Evolutionary conservation across 192 early-diverging fungal species (phyloP).

Genomic region (Coemansia sp.): DNA sequence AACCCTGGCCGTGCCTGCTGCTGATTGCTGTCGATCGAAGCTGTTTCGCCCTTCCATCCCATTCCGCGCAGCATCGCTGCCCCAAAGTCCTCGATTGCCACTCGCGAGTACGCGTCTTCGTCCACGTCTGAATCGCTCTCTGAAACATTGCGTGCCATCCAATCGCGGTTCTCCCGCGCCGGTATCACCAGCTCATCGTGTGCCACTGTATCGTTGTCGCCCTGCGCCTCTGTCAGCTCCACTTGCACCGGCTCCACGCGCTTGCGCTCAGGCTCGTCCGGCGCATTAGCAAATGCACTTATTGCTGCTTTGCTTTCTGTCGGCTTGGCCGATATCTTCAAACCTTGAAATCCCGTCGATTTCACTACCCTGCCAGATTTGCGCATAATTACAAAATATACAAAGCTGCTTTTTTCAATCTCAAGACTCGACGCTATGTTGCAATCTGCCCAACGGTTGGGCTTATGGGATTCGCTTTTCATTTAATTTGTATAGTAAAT

Average conservation of each 20-base stretch:
- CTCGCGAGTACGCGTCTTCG: constrained; percentile 71
- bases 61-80: constrained; percentile 82
- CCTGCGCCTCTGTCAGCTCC: constrained; percentile 9
- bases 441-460: no score
- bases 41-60: constrained; percentile 69
- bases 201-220: constrained; percentile 6
- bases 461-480: no score
- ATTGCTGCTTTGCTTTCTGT: not conserved
- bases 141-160: constrained; percentile 1
- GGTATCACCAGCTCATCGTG: constrained; percentile 39
- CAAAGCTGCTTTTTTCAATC: no score
- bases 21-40: constrained; percentile 7
- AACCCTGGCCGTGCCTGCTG: constrained; percentile 63
- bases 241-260: not conserved
- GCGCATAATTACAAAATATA: constrained; percentile 5
- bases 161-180: constrained; percentile 20
- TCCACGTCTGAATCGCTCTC: constrained; percentile 17
- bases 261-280: not conserved
- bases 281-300: not conserved
- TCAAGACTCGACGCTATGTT: no score
- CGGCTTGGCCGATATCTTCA: not conserved
- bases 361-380: constrained; percentile 3
- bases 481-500: no score
- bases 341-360: not conserved
- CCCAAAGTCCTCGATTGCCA: constrained; percentile 90